Evolutionary conservation across 2,329 filamentous ascomycete genomes (phyloP).

Genomic region (Didymosphaeria variabile): DNA sequence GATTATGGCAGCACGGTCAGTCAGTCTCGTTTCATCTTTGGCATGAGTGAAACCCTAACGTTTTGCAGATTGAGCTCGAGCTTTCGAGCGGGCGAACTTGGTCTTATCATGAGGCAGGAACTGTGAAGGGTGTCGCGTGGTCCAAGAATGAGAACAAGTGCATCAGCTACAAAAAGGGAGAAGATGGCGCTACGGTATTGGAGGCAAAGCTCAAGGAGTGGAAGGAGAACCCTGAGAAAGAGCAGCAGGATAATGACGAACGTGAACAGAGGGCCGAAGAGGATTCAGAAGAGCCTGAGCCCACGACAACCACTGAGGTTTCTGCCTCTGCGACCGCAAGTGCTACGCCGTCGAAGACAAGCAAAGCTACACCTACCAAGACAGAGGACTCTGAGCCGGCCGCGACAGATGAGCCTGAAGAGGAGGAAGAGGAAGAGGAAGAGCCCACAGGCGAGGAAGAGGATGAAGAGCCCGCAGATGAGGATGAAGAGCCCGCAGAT

Average conservation of each 20-base stretch:
- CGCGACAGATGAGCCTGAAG: not conserved
- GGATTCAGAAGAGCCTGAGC: not conserved
- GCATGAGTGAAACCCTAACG: not conserved
- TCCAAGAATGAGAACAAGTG: slow-evolving; percentile 17
- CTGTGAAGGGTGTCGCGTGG: slow-evolving; percentile 15
- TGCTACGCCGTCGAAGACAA: slow-evolving; percentile 7
- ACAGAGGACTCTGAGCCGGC: not conserved
- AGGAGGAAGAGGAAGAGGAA: not conserved
- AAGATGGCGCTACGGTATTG: slow-evolving; percentile 4
- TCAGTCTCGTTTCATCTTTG: not conserved
- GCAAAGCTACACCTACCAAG: not conserved
- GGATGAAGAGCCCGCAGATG: not conserved
- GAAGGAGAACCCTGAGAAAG: slow-evolving; percentile 13
- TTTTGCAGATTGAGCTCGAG: slow-evolving; percentile 12
- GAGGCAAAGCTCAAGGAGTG: slow-evolving; percentile 12
- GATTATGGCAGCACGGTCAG: slow-evolving; percentile 15
- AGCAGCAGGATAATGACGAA: slow-evolving; percentile 7
- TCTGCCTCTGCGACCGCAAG: slow-evolving; percentile 1
- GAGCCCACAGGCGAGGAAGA: not conserved
- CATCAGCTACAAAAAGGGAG: slow-evolving; percentile 11
- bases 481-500: not conserved
- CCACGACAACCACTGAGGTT: not conserved
- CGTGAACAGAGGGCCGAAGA: slow-evolving; percentile 14
- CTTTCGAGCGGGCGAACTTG: slow-evolving; percentile 10
- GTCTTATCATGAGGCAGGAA: slow-evolving; percentile 14